A percentile compares a stretch with the other conserved stretches of the same genome.
Evolutionary conservation across 2,329 filamentous ascomycete genomes (phyloP).

Genomic region (Aureobasidium sp.): DNA sequence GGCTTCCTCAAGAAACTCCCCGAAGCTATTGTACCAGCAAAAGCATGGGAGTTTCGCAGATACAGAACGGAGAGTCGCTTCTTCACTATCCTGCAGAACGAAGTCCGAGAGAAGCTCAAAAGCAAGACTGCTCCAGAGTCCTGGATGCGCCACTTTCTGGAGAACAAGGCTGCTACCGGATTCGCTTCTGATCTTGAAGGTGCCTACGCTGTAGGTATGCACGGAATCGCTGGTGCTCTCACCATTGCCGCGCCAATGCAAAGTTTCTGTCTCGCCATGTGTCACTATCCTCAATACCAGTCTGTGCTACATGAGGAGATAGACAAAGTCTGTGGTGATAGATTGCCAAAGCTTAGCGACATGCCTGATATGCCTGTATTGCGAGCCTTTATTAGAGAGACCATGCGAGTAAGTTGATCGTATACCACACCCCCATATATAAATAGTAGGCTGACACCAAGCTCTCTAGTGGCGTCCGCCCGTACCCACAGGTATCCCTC

Average conservation of each 20-base stretch:
- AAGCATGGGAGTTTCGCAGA: slow-evolving; percentile 40
- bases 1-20: slow-evolving; percentile 40
- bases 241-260: slow-evolving; percentile 43
- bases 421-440: background rate
- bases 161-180: slow-evolving; percentile 33
- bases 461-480: slow-evolving; percentile 51
- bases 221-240: slow-evolving; percentile 40
- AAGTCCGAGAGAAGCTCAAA: slow-evolving; percentile 35
- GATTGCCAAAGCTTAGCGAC: slow-evolving; percentile 47
- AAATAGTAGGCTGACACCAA: background rate
- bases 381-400: slow-evolving; percentile 52
- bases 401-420: background rate
- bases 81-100: slow-evolving; percentile 39
- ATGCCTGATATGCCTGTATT: slow-evolving; percentile 47
- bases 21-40: slow-evolving; percentile 36
- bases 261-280: slow-evolving; percentile 41
- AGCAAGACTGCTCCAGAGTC: slow-evolving; percentile 25
- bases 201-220: slow-evolving; percentile 42
- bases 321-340: slow-evolving; percentile 48
- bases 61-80: slow-evolving; percentile 37
- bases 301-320: slow-evolving; percentile 48
- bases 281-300: slow-evolving; percentile 38
- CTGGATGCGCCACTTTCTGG: slow-evolving; percentile 40
- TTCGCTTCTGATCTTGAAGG: slow-evolving; percentile 40
- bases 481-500: slow-evolving; percentile 36